Base-by-base conservation (phyloP, 148 eudicot genomes). In the Nepenthes mirabilis region DNA sequence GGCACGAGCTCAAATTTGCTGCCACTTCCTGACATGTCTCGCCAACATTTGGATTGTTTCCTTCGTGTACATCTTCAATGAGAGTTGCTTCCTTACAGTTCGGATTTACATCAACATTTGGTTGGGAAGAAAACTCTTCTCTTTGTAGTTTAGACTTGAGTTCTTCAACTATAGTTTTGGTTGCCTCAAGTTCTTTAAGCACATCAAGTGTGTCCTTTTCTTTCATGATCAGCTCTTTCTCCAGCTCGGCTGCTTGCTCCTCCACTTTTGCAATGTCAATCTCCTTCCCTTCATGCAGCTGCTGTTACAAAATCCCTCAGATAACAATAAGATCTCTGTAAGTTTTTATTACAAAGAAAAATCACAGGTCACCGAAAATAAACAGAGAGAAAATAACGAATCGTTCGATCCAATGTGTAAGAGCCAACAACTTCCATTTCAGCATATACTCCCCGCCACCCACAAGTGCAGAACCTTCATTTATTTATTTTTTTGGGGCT, bases 181-280 rank as follows among this genome's bases (percentile, higher is more conserved):
- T 84, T 5, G 70, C 75, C 74, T 94, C 95, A 9, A 94, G 90
- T 68, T 94, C 97, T 69, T 89, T 94, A 53, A 94, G 67, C 65
- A 94, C 95, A 64, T 80, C 73, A 33, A 87, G 75, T 4, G 95
- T 87, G 54, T 91, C 97, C 65, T 80, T 77, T 76, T 91, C 97
- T 75, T 87, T 91, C 36, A 65, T 37, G 11, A 77, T 81, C 57
- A 91, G 78, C 56, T 91, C 97, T 65, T 74, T 77, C 68, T 81
- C 91, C 67, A 87, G 51, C 69, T 81, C 75, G 33, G 71, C 80
- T 52, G 97, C 89, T 56, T 82, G 83, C 58, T 87, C 84, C 73
- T 91, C 89, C 60, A 85, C 82, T 62, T 81, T 73, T 13, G 77
- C 68, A 14, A 78, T 67, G 57, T 80, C 85, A 52, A 70, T 60